Evolutionary conservation across 148 eudicot species (phyloP), one percentile per base, ranked within the genome.

Genomic region (Arbutus unedo): DNA sequence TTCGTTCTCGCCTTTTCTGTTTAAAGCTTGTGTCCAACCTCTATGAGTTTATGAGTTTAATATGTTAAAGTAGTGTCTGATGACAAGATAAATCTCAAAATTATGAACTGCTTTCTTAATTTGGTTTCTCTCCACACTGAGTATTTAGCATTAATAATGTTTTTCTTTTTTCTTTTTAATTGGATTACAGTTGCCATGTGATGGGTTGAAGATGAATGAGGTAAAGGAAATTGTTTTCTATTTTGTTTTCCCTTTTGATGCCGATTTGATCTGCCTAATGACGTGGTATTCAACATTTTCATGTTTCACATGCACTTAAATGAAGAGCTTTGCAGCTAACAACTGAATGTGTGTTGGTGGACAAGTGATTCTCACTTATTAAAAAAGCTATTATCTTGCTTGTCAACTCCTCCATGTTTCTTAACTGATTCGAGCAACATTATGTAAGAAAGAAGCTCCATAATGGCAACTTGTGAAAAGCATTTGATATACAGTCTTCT

Each of bases 141-240:
- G 6, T 53, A 15, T 60, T 15, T 56, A 8, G 49, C 53, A 2
- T 23, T 82, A 75, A 74, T 82, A 48, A 79, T 87, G 11, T 77
- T 49, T 19, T 51, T 74, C 38, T 31, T 31, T 3, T 18, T 56
- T 70, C 38, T 71, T 49, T 82, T 83, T 70, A 72, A 62, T 81
- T 67, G 18, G 79, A 70, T 83, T 88, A 48, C 95, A 96, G 99
- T 81, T 88, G 79, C 97, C 94, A 66, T 85, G 83, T 78, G 86
- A 90, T 77, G 94, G 93, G 67, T 79, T 96, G 83, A 94, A 90
- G 87, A 92, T 91, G 86, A 87, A 88, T 19, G 98, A 96, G 97
- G 98, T 96, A 89, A 78, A 76, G 25, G 21, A 49, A 14, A 50
- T 83, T 81, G 25, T 67, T 47, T 59, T 81, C 19, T 10, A 45